These are phyloP conservation scores for Vigna trinervia DNA, from an alignment of 306 rosid species.

Conservation along the genomic window DNA sequence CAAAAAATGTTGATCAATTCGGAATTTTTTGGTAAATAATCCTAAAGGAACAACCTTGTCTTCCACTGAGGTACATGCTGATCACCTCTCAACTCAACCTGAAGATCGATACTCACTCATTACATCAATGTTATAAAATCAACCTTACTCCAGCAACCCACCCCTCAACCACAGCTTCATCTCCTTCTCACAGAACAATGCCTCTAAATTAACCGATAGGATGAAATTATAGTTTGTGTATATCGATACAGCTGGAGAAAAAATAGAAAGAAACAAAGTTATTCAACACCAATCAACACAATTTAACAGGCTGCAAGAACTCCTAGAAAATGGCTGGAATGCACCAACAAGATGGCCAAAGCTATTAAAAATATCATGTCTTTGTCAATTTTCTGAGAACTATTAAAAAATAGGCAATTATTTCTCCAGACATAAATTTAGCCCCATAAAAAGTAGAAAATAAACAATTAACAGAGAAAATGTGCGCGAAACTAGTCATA, in stretches of 20 bases:
- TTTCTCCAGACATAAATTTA: not conserved
- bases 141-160: not conserved
- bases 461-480: not conserved
- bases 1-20: not conserved
- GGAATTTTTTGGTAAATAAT: not conserved
- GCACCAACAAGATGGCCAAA: not conserved
- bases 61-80: not conserved
- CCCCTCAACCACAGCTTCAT: constrained; percentile 13
- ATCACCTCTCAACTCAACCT: constrained; percentile 17
- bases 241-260: constrained; percentile 13
- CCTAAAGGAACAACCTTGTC: not conserved
- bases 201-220: constrained; percentile 6
- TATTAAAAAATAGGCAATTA: not conserved
- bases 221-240: not conserved
- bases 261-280: not conserved
- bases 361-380: too few species aligned
- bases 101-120: not conserved
- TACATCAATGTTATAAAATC: not conserved
- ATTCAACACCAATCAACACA: constrained; percentile 12
- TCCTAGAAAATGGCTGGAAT: not conserved
- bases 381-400: too few species aligned
- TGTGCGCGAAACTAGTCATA: not conserved
- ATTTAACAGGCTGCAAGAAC: constrained; percentile 23
- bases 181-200: constrained; percentile 6
- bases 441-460: not conserved